Evolutionary conservation across 1,284 basidiomycete genomes (phyloP).

Genomic region (Cystobasidiaceae sp.): DNA sequence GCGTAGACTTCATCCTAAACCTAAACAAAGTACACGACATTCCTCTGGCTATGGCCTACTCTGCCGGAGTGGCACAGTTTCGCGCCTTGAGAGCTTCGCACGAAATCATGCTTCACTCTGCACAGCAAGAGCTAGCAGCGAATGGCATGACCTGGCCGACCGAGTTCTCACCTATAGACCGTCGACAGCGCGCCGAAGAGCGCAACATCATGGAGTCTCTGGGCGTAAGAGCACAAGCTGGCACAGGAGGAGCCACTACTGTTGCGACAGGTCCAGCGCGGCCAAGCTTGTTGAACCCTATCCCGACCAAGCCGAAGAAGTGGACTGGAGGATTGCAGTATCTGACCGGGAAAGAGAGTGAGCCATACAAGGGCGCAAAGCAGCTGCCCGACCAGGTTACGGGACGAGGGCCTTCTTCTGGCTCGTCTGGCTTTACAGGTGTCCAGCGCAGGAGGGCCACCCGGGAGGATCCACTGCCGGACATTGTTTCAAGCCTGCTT

Average conservation of each 20-base stretch:
- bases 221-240: neutral
- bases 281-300: slow-evolving; percentile 6
- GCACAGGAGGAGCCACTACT: neutral
- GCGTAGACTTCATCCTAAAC: slow-evolving; percentile 71
- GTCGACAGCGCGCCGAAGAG: slow-evolving; percentile 18
- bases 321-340: slow-evolving; percentile 24
- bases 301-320: neutral
- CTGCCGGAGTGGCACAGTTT: slow-evolving; percentile 73
- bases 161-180: slow-evolving; percentile 21
- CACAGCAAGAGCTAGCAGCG: slow-evolving; percentile 22
- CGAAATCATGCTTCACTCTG: slow-evolving; percentile 56
- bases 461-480: no score
- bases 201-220: slow-evolving; percentile 3
- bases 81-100: slow-evolving; percentile 77
- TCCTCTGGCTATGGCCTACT: slow-evolving; percentile 75
- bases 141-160: slow-evolving; percentile 22
- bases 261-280: neutral
- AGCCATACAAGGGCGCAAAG: neutral
- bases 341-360: slow-evolving; percentile 12
- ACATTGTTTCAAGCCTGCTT: no score
- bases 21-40: slow-evolving; percentile 63
- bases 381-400: neutral
- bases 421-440: no score
- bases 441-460: no score
- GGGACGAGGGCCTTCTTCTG: no score